phyloP scores from a whole-genome alignment of 371 early-diverging fungal genomes.

The Mortierella sp. region DNA sequence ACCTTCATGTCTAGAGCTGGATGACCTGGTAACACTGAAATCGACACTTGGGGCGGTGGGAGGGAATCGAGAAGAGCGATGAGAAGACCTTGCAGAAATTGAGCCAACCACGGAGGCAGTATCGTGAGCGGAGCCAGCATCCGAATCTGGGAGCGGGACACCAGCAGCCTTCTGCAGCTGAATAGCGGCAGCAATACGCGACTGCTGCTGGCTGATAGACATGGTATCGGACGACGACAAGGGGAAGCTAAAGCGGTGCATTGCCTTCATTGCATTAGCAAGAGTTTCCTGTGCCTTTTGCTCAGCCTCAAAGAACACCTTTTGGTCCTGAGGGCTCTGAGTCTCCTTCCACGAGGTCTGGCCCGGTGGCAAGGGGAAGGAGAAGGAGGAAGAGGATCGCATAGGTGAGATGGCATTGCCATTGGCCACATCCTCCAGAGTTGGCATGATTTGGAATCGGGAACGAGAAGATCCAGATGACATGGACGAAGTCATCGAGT shows the following conservation, averaged over 20 bases:
- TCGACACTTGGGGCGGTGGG: background rate
- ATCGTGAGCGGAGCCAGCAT: conserved; percentile 20
- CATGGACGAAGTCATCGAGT: conserved; percentile 41
- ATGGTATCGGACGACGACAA: conserved; percentile 19
- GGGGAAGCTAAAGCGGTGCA: conserved; percentile 52
- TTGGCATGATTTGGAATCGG: conserved; percentile 28
- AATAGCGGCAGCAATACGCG: conserved; percentile 26
- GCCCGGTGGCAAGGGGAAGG: conserved; percentile 26
- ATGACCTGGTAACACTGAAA: no score
- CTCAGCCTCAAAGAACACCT: conserved; percentile 48
- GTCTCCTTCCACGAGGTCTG: conserved; percentile 34
- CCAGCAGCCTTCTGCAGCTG: conserved; percentile 38
- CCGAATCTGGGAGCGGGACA: conserved; percentile 31
- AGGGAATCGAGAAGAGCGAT: background rate
- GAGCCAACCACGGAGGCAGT: background rate
- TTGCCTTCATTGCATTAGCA: conserved; percentile 51
- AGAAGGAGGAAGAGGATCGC: conserved; percentile 27
- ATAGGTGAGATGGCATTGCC: conserved; percentile 27
- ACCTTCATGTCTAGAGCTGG: no score
- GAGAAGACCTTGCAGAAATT: conserved; percentile 3
- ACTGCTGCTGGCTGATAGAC: conserved; percentile 36
- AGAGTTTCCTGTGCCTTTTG: conserved; percentile 49
- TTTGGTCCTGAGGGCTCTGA: conserved; percentile 29
- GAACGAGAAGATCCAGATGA: conserved; percentile 33
- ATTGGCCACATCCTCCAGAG: conserved; percentile 23